phyloP scores from a whole-genome alignment of 345 rosid genomes.

The Gossypium turneri region DNA sequence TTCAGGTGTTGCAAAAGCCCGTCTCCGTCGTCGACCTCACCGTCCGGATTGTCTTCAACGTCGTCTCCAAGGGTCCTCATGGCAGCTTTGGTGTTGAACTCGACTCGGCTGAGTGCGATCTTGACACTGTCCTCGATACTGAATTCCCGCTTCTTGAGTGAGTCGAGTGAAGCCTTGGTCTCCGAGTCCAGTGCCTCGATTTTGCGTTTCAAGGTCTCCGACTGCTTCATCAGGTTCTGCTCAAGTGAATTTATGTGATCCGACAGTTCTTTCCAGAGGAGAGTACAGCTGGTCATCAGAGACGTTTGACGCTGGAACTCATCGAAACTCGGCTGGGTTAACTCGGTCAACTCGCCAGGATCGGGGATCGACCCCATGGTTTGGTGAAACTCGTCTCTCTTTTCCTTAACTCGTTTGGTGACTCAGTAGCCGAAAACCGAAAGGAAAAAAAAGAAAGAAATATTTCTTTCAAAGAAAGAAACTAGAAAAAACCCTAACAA shows the following conservation, averaged over 20 bases:
- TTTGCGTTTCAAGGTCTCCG: constrained; percentile 73
- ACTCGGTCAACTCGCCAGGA: constrained; percentile 84
- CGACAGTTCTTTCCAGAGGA: constrained; percentile 96
- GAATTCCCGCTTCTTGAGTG: constrained; percentile 72
- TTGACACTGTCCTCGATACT: constrained; percentile 87
- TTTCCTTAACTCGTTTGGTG: constrained; percentile 7
- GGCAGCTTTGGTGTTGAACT: constrained; percentile 49
- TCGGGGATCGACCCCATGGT: constrained; percentile 95
- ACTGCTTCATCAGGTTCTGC: constrained; percentile 67
- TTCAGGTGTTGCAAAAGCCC: constrained; percentile 51
- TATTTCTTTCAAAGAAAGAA: constrained; percentile 9
- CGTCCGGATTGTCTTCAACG: constrained; percentile 38
- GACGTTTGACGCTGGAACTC: constrained; percentile 94
- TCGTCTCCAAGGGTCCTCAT: constrained; percentile 34
- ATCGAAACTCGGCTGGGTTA: constrained; percentile 81
- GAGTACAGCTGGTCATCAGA: constrained; percentile 94
- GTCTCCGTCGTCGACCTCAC: constrained; percentile 77
- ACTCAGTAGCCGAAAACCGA: constrained; percentile 14
- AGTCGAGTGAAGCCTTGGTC: constrained; percentile 71
- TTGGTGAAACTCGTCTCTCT: constrained; percentile 9
- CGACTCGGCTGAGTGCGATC: constrained; percentile 63
- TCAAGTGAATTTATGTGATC: constrained; percentile 91
- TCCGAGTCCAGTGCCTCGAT: constrained; percentile 61
- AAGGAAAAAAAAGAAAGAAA: not conserved
- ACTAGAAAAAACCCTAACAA: constrained; percentile 39